Base-by-base conservation (phyloP, 2,329 filamentous ascomycete genomes). In the Penicillium sp. region DNA sequence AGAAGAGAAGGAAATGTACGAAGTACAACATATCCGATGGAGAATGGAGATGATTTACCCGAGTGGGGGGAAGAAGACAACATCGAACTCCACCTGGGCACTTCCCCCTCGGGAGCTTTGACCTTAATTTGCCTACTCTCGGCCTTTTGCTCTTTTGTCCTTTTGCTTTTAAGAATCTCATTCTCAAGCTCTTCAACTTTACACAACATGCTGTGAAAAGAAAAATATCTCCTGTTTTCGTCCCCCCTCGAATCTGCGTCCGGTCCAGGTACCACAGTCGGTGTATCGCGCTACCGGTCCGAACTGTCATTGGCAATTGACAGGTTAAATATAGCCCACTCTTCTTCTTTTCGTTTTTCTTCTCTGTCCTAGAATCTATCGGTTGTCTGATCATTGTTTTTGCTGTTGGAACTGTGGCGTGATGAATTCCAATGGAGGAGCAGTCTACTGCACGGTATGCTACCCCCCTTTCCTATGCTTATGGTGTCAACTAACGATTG, bases 391-490 rank as follows among this genome's bases (percentile, higher is more conserved):
- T 23, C 39, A 29, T 38, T 32, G 25, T 27, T 50, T 41, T 29
- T 50, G 46, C 27, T 53, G 44, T 48, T 39, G 38, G 23, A 49
- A 27, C 48, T 27, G 49, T 49, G 54, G 52, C 61, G 60, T 52
- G 54, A 80, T 80, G 78, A 70, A 68, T 60, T 66, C 71, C 54
- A 60, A 60, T 49, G 71, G 74, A 58, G 81, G 83, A 70, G 82
- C 85, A 73, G 84, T 85, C 52, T 88, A 88, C 72, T 86, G 83
- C 76, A 88, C 85, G 67, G 85, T 86, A 72, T 63, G 79, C 72
- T 25, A 34, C 29, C 49, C 53, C 51, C 61, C 46, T 41, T 46
- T 48, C 23, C 35, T 12, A 52, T 31, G 44, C 40, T 38, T 50
- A 46, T 50, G 39, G 31, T 15, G 42, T 32, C 16, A 27, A 35